Conservation (phyloP, 257 asterid genomes). For the Lycium barbarum region DNA sequence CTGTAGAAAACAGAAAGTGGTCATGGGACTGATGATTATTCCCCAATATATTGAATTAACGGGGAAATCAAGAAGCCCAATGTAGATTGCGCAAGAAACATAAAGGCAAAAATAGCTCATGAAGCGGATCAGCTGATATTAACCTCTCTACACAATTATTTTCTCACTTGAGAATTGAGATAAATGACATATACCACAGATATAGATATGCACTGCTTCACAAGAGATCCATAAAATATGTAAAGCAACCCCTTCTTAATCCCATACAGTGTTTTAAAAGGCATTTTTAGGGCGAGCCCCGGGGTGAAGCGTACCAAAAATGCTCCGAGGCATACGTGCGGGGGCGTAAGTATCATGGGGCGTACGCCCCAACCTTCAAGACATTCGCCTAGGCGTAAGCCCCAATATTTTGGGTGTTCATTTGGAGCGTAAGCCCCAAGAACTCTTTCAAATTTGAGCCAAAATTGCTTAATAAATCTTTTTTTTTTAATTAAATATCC, state of each 20-base stretch:
- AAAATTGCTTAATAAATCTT: no score
- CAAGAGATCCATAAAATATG: neutral
- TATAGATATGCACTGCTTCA: neutral
- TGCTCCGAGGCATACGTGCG: no score
- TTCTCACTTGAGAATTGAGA: neutral
- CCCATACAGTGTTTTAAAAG: neutral
- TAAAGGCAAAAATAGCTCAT: neutral
- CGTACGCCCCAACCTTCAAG: no score
- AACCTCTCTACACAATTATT: neutral
- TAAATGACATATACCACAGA: neutral
- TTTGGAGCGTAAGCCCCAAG: no score
- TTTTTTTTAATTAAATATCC: no score
- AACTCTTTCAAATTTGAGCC: no score
- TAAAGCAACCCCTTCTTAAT: neutral
- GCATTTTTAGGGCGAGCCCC: no score
- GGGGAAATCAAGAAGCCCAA: neutral
- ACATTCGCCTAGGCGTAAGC: no score
- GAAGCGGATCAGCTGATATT: neutral
- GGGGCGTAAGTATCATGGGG: no score
- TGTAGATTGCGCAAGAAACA: neutral
- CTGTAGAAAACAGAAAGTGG: slow-evolving; percentile 52
- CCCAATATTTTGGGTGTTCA: no score
- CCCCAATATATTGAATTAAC: neutral
- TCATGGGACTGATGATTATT: slow-evolving; percentile 21
- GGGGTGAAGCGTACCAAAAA: no score